A percentile compares a stretch with the other conserved stretches of the same genome.
Conservation (phyloP, 2,329 filamentous ascomycete species). For the Nemania diffusa region DNA sequence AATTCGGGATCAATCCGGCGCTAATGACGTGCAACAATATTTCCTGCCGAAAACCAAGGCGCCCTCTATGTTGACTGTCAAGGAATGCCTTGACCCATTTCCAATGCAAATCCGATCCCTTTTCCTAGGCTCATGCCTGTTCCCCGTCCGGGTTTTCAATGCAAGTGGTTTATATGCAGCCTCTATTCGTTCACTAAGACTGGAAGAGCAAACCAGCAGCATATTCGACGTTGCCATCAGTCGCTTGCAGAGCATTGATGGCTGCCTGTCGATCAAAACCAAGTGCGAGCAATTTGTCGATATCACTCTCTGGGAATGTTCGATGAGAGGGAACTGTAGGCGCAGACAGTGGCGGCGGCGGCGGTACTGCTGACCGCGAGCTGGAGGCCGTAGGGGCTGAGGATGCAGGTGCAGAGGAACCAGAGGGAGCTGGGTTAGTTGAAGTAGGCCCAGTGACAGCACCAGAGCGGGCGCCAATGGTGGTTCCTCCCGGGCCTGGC, state of each 20-base stretch:
- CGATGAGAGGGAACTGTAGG: conserved; percentile 42
- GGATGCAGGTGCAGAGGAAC: conserved; percentile 43
- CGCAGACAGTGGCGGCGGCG: conserved; percentile 18
- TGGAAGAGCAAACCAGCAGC: conserved; percentile 84
- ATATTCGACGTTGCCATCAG: conserved; percentile 85
- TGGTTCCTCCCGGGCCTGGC: conserved; percentile 85
- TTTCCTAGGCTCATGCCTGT: conserved; percentile 23
- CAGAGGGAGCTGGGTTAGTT: conserved; percentile 41
- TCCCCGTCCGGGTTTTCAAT: conserved; percentile 20
- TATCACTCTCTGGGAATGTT: conserved; percentile 69
- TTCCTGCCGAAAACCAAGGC: conserved; percentile 24
- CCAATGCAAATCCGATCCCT: conserved; percentile 25
- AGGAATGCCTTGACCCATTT: conserved; percentile 23
- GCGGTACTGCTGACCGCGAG: conserved; percentile 43
- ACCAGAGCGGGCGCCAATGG: conserved; percentile 85
- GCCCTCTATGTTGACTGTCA: conserved; percentile 33
- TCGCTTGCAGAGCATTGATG: conserved; percentile 81
- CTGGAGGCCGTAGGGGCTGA: conserved; percentile 46
- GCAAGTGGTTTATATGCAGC: conserved; percentile 1
- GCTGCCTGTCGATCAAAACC: conserved; percentile 82
- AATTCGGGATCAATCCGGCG: conserved; percentile 5
- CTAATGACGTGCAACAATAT: conserved; percentile 11
- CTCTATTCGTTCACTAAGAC: conserved; percentile 46
- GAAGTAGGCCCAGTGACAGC: conserved; percentile 70
- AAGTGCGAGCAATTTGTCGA: conserved; percentile 80